Conservation (phyloP, 164 flowering plant species). For the Piper longum region DNA sequence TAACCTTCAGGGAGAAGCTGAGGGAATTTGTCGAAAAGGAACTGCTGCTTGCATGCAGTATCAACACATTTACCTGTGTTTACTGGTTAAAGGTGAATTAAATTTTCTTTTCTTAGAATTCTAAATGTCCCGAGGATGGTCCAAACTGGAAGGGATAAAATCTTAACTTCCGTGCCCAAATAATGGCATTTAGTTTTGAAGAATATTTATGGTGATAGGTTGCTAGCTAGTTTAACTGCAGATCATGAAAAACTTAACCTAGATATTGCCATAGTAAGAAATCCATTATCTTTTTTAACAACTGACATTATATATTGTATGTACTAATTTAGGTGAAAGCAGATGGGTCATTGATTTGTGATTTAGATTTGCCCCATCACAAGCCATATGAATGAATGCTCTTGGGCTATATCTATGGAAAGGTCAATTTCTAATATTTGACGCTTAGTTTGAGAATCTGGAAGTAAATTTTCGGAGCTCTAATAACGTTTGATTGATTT, state of each 20-base stretch:
- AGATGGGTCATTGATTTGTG: conserved; percentile 68
- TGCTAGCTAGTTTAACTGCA: background rate
- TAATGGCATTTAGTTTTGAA: background rate
- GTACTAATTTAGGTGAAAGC: conserved; percentile 47
- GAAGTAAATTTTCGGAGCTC: too few relatives aligned
- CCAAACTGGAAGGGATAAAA: background rate
- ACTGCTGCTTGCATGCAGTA: conserved; percentile 79
- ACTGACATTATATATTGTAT: background rate
- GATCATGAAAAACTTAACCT: background rate
- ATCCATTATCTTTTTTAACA: background rate
- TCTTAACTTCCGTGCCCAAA: too few relatives aligned
- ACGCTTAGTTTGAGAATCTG: too few relatives aligned
- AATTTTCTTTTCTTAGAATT: background rate
- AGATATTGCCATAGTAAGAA: background rate
- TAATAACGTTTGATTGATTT: too few relatives aligned
- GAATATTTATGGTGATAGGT: background rate
- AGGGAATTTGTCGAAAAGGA: conserved; percentile 68
- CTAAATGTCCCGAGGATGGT: background rate
- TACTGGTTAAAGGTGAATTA: conserved; percentile 72
- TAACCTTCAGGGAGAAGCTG: conserved; percentile 80
- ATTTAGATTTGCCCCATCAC: conserved; percentile 84
- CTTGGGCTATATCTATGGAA: conserved; percentile 40
- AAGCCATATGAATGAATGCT: conserved; percentile 90
- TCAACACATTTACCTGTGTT: conserved; percentile 33
- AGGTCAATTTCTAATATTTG: conserved; percentile 25